These are phyloP conservation scores for Toxicodendron radicans DNA, from an alignment of 345 rosid species.

Conservation along the genomic window DNA sequence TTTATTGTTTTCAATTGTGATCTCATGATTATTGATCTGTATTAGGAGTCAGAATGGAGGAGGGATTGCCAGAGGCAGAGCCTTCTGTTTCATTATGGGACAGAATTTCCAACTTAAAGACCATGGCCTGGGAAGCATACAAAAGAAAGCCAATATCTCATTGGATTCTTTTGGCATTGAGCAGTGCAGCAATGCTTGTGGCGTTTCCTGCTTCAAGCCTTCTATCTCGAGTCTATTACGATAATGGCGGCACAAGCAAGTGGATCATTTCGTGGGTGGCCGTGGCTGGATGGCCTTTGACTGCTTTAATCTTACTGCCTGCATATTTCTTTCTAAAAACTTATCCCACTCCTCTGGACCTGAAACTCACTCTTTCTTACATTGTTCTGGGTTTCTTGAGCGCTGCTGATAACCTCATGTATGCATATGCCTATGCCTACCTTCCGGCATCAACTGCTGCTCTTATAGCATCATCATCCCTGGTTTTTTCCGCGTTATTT, in stretches of 20 bases:
- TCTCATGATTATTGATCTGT: slow-evolving; percentile 3
- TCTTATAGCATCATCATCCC: slow-evolving; percentile 78
- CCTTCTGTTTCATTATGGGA: slow-evolving; percentile 32
- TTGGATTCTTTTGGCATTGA: slow-evolving; percentile 65
- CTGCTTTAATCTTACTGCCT: slow-evolving; percentile 56
- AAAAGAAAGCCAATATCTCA: slow-evolving; percentile 64
- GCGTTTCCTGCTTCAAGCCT: slow-evolving; percentile 86
- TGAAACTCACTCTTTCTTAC: slow-evolving; percentile 57
- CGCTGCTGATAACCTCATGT: slow-evolving; percentile 84
- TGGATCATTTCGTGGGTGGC: slow-evolving; percentile 95
- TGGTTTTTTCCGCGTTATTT: slow-evolving; percentile 67
- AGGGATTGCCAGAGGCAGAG: slow-evolving; percentile 8
- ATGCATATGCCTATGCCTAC: slow-evolving; percentile 82
- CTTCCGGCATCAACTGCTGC: slow-evolving; percentile 89
- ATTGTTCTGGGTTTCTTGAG: slow-evolving; percentile 61
- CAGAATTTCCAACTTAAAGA: slow-evolving; percentile 32
- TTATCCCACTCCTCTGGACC: slow-evolving; percentile 56
- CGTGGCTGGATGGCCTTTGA: slow-evolving; percentile 84
- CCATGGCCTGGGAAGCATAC: slow-evolving; percentile 44
- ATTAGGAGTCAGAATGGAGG: slow-evolving; percentile 40
- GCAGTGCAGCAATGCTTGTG: slow-evolving; percentile 59
- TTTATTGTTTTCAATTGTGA: not conserved
- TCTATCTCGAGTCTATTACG: slow-evolving; percentile 65
- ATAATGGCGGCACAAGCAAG: slow-evolving; percentile 81
- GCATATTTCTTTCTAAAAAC: slow-evolving; percentile 46